A percentile compares a stretch with the other conserved stretches of the same genome.
phyloP scores from a whole-genome alignment of 2,329 filamentous ascomycete genomes.

The Aspergillus sergii region DNA sequence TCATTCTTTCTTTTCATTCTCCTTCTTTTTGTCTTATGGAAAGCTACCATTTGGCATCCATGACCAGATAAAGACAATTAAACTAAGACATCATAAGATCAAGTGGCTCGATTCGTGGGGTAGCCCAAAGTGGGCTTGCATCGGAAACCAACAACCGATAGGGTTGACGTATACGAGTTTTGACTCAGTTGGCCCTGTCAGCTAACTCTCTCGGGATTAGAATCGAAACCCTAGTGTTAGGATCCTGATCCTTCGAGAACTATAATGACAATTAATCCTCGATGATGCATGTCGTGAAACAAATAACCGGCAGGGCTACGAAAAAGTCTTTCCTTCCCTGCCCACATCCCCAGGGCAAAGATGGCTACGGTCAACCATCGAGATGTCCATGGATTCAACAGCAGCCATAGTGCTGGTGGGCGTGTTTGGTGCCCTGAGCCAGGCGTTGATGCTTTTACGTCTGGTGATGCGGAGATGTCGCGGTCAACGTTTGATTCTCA shows the following conservation, averaged over 20 bases:
- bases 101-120: neutral
- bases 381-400: constrained; percentile 2
- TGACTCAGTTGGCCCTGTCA: neutral
- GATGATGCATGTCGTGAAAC: neutral
- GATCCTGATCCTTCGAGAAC: neutral
- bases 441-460: constrained; percentile 12
- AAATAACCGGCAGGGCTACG: neutral
- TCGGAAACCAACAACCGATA: neutral
- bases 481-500: constrained; percentile 14
- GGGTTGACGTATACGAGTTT: neutral
- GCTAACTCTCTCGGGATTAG: neutral
- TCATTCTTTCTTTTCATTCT: neutral
- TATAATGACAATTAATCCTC: neutral
- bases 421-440: constrained; percentile 10
- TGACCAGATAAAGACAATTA: neutral
- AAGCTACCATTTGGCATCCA: neutral
- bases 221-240: neutral
- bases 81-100: neutral
- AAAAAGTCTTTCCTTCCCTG: neutral
- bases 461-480: constrained; percentile 15
- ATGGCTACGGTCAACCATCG: neutral
- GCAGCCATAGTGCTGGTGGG: constrained; percentile 11
- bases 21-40: neutral
- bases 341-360: neutral
- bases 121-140: neutral